Conservation (phyloP, 176 grass and related monocot species). For the Oryza brachyantha region DNA sequence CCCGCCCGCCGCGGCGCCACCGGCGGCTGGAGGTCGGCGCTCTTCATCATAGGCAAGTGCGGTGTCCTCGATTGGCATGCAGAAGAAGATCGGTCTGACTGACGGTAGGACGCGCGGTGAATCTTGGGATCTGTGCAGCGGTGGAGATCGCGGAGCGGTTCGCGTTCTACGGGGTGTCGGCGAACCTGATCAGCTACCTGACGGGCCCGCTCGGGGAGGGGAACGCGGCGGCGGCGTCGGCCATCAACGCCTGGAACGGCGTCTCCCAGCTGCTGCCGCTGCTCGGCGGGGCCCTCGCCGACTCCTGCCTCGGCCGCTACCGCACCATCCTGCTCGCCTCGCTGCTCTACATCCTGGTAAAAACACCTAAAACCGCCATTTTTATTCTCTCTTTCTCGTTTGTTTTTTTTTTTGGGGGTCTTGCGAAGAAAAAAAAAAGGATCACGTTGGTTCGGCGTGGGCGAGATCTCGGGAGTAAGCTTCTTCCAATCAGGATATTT, state of each 20-base stretch:
- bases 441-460: not conserved
- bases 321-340: constrained; percentile 32
- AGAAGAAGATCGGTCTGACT: too few species aligned
- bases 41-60: constrained; percentile 64
- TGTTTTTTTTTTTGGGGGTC: not conserved
- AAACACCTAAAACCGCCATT: not conserved
- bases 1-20: constrained; percentile 40
- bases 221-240: constrained; percentile 38
- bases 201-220: constrained; percentile 47
- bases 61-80: not conserved
- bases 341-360: constrained; percentile 44
- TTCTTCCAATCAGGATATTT: too few species aligned
- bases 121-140: constrained; percentile 30
- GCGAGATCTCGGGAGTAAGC: not conserved
- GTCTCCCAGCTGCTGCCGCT: constrained; percentile 49
- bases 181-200: constrained; percentile 57
- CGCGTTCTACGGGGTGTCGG: constrained; percentile 42
- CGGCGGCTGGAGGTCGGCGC: constrained; percentile 49
- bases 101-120: too few species aligned
- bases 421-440: too few species aligned
- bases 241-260: constrained; percentile 52
- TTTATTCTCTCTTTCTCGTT: not conserved
- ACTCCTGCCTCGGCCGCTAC: constrained; percentile 46
- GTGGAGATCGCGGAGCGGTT: constrained; percentile 54
- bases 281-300: constrained; percentile 43